Evolutionary conservation across 805 yeast species (phyloP), one percentile per base, ranked within the genome.

Genomic region (Helenozyma rhizophorensis): DNA sequence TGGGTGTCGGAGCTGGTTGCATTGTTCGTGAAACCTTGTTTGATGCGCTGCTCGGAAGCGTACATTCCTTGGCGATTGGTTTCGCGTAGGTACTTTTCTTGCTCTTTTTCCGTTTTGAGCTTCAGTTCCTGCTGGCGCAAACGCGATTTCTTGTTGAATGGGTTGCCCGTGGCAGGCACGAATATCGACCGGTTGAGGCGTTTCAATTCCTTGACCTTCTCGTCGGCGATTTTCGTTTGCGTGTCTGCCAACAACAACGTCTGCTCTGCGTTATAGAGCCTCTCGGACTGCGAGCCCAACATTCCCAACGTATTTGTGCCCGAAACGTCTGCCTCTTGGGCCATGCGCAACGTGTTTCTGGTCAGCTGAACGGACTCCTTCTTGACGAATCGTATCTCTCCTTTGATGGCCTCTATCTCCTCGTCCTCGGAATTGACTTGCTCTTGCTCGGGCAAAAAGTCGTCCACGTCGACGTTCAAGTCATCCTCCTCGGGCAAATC

Each of bases 261-360:
- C 43, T 76, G 76, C 54, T 93, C 96, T 14, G 89, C 79, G 50
- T 76, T 78, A 56, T 82, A 84, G 42, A 93, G 66, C 30, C 86
- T 70, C 54, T 88, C 96, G 36, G 93, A 79, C 58, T 93, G 97
- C n/a, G 89, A 76, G 16, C 98, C 98, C 30, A 93, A 70, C 77
- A 86, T 77, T 18, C 96, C 97, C 42, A 90, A 60, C 0, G 97
- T 83, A 54, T 90, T 89, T 13, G 66, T 57, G 11, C 63, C 72
- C 10, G 65, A 56, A 4, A 70, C 70, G 35, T 66, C 71, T 9
- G 72, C 71, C 44, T 66, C 70, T 40, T 65, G 68, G 3, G 71
- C 72, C 71, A 66, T 66, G 37, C 66, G 49, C 39, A 93, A 61
- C 1, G 95, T 88, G 49, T 87, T 87, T 51, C 94, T 74, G 0